Base-by-base conservation (phyloP, 2,329 filamentous ascomycete species). In the Epichloe bromicola region DNA sequence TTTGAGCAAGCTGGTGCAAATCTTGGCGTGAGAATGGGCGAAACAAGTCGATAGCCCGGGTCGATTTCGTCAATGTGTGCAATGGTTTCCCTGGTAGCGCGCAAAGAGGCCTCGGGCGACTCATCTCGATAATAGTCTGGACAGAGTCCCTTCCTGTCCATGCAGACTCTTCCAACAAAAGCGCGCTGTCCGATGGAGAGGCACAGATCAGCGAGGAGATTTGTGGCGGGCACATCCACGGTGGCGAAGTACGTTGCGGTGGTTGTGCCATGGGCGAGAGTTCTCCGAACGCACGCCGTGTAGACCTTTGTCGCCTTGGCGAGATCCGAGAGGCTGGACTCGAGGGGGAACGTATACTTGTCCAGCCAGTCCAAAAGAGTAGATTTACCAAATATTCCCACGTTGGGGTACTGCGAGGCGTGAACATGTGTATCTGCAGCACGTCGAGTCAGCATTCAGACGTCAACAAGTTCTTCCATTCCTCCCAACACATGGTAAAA, bases 171-270 rank as follows among this genome's bases (percentile, higher is more conserved):
- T 34, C 93, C 93, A 40, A 98, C 79, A 57, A 97, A 86, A 6
- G 93, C 93, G 49, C 93, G 77, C 69, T 98, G 93, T 43, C 93
- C 93, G 26, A 79, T 71, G 0, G 70, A 64, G n/a, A 87, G 74
- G 61, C 91, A 96, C 17, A 96, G 78, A 56, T 88, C 81, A 0
- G 90, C 86, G 5, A 98, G 82, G 7, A 95, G 76, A 63, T 95
- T 96, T n/a, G 93, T 98, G 2, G 89, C 82, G 1, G 79, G 74
- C 1, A 95, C 86, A 64, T 95, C 83, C 55, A 88, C 82, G 26
- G 93, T 97, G 53, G 91, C 91, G 66, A 86, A 97, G 74, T 97
- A 97, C n/a, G 88, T 80, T 5, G 89, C 89, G 11, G 87, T 93
- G 0, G 93, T 98, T 10, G 93, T 98, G 55, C 93, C 93, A 63